phyloP scores from a whole-genome alignment of 225 moss, liverwort and hornwort species.

The Sphagnum tenellum region DNA sequence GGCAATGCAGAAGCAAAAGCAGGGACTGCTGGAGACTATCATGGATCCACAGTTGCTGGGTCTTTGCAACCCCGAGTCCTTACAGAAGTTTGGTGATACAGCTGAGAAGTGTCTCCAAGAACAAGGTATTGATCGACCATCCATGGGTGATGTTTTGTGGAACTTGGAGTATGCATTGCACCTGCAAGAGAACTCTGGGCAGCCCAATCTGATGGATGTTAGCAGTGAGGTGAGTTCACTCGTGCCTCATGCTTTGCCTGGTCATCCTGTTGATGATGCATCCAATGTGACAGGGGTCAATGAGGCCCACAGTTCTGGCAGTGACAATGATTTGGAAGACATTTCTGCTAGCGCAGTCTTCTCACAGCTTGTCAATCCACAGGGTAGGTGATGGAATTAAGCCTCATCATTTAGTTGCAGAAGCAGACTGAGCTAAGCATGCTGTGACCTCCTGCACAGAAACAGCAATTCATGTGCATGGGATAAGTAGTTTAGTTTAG shows the following conservation, averaged over 20 bases:
- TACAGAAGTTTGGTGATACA: slow-evolving; percentile 84
- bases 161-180: slow-evolving; percentile 84
- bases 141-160: slow-evolving; percentile 92
- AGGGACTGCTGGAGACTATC: slow-evolving; percentile 66
- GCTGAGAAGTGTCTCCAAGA: slow-evolving; percentile 91
- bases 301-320: slow-evolving; percentile 39
- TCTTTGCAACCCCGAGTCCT: slow-evolving; percentile 41
- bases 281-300: slow-evolving; percentile 51
- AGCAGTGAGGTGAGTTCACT: slow-evolving; percentile 41
- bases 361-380: slow-evolving; percentile 90
- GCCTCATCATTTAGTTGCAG: no score
- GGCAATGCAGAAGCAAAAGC: slow-evolving; percentile 84
- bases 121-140: slow-evolving; percentile 76
- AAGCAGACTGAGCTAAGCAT: no score
- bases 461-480: no score
- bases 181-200: slow-evolving; percentile 56
- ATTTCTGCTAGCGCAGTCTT: slow-evolving; percentile 84
- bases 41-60: slow-evolving; percentile 69
- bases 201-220: slow-evolving; percentile 64
- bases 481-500: no score
- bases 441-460: no score
- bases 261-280: slow-evolving; percentile 39
- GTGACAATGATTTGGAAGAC: slow-evolving; percentile 53
- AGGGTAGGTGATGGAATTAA: slow-evolving; percentile 61
- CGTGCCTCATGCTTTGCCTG: slow-evolving; percentile 34